These are phyloP conservation scores for Cutaneotrichosporon cutaneum DNA, from an alignment of 1,284 basidiomycete genomes.

Conservation along the genomic window DNA sequence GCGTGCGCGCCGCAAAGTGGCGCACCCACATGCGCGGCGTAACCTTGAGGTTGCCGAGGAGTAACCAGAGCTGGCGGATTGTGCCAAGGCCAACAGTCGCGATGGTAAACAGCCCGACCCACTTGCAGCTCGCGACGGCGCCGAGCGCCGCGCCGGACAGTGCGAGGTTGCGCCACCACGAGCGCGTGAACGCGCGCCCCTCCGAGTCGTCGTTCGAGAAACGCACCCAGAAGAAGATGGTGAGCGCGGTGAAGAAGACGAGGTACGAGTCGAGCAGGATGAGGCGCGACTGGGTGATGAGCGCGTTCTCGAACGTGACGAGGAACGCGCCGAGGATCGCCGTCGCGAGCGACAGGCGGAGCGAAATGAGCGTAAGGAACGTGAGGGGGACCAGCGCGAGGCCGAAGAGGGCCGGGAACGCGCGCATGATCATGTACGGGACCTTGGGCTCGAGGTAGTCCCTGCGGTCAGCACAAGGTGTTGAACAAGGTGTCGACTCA, in stretches of 20 bases:
- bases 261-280: slow-evolving; percentile 97
- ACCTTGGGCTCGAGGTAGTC: slow-evolving; percentile 70
- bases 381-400: slow-evolving; percentile 84
- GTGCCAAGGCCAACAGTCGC: slow-evolving; percentile 87
- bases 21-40: slow-evolving; percentile 70
- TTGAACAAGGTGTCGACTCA: slow-evolving; percentile 53
- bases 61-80: slow-evolving; percentile 80
- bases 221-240: slow-evolving; percentile 79
- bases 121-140: slow-evolving; percentile 90
- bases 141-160: slow-evolving; percentile 86
- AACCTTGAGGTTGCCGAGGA: slow-evolving; percentile 83
- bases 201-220: slow-evolving; percentile 82
- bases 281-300: slow-evolving; percentile 91
- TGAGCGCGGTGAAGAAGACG: slow-evolving; percentile 94
- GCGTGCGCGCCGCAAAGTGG: slow-evolving; percentile 83
- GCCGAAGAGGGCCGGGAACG: slow-evolving; percentile 86
- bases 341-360: slow-evolving; percentile 85
- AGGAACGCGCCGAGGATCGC: slow-evolving; percentile 86
- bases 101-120: slow-evolving; percentile 99
- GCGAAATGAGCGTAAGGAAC: slow-evolving; percentile 88
- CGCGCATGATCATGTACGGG: slow-evolving; percentile 94
- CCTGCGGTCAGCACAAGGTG: slow-evolving; percentile 53
- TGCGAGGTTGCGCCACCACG: slow-evolving; percentile 93
- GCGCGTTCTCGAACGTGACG: slow-evolving; percentile 93
- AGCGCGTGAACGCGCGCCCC: slow-evolving; percentile 68